A percentile compares a stretch with the other conserved stretches of the same genome.
phyloP scores from a whole-genome alignment of 2,329 filamentous ascomycete genomes.

The Alternaria arbusti region DNA sequence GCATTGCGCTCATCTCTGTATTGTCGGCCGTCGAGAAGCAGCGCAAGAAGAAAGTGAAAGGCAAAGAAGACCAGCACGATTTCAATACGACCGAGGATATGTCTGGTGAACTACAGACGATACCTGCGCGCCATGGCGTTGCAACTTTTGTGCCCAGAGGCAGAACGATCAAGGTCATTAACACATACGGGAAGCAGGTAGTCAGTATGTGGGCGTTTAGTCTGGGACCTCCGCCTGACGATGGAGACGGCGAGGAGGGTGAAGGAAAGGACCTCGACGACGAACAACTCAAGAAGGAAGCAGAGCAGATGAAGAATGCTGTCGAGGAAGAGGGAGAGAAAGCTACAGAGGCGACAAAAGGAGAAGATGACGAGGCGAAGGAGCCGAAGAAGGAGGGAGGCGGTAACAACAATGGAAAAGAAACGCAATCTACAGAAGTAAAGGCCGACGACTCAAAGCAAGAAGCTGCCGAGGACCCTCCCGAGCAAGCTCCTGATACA shows the following conservation, averaged over 20 bases:
- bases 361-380: conserved; percentile 1
- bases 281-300: conserved; percentile 34
- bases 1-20: conserved; percentile 42
- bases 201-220: conserved; percentile 59
- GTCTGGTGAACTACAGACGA: conserved; percentile 53
- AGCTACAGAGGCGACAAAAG: conserved; percentile 5
- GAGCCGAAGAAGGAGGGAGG: conserved; percentile 10
- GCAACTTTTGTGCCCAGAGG: conserved; percentile 59
- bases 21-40: conserved; percentile 43
- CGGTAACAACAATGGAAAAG: conserved; percentile 1
- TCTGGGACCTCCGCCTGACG: conserved; percentile 52
- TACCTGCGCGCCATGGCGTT: conserved; percentile 57
- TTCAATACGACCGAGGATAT: conserved; percentile 36
- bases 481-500: conserved; percentile 40
- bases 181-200: conserved; percentile 58
- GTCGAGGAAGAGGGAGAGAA: conserved; percentile 19
- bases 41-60: conserved; percentile 31
- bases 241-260: conserved; percentile 34
- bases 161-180: conserved; percentile 58
- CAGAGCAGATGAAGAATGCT: conserved; percentile 29
- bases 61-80: conserved; percentile 11
- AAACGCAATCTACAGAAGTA: conserved; percentile 5
- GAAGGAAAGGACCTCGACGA: conserved; percentile 30
- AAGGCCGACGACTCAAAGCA: conserved; percentile 17
- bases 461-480: conserved; percentile 30